Percentiles rank a stretch among this genome's conserved stretches.
phyloP scores from a whole-genome alignment of 2,329 filamentous ascomycete species.

The Claviceps sp. region DNA sequence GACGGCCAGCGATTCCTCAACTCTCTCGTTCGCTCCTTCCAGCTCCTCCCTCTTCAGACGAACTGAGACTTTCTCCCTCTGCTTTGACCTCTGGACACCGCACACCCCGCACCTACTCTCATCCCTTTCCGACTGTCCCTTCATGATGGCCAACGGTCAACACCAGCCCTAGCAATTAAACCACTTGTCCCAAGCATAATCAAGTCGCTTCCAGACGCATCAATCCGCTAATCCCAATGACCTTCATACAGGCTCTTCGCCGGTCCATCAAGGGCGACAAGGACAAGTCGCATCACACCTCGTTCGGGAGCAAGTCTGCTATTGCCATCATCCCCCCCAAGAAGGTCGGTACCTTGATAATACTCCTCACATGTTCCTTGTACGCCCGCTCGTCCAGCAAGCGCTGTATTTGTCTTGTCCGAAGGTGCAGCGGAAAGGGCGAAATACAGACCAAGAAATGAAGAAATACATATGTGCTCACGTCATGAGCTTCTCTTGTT shows the following conservation, averaged over 20 bases:
- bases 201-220: not conserved
- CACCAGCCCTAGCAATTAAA: not conserved
- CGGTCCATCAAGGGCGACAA: conserved; percentile 87
- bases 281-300: conserved; percentile 54
- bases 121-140: not conserved
- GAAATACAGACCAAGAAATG: not conserved
- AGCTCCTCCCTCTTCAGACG: conserved; percentile 5
- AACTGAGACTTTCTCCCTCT: not conserved
- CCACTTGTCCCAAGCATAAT: not conserved
- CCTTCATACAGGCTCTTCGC: conserved; percentile 55
- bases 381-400: not conserved
- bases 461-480: not conserved
- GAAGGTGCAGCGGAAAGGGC: not conserved
- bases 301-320: conserved; percentile 72
- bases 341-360: conserved; percentile 48
- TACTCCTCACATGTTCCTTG: not conserved
- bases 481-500: not conserved
- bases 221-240: conserved; percentile 28
- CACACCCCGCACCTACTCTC: not conserved
- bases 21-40: conserved; percentile 5
- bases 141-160: conserved; percentile 1
- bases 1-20: not conserved
- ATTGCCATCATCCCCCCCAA: conserved; percentile 85
- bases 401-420: not conserved
- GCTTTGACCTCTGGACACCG: not conserved